phyloP scores from a whole-genome alignment of 441 rosid species.

The Aquilaria agallochum region DNA sequence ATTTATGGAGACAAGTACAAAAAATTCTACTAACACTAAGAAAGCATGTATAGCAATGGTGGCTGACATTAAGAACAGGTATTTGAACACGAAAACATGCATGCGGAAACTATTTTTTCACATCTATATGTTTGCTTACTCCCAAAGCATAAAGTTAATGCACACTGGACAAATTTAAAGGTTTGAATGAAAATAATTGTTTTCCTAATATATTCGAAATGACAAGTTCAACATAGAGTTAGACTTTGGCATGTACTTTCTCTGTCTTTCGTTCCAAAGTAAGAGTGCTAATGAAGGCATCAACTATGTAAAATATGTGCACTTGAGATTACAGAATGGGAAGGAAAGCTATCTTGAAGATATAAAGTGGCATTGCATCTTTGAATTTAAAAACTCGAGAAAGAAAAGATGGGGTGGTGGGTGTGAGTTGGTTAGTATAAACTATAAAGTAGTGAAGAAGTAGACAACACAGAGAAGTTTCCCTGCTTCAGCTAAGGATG shows the following conservation, averaged over 20 bases:
- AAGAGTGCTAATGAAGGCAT: neutral
- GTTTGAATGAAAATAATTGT: too few relatives aligned
- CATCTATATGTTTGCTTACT: too few relatives aligned
- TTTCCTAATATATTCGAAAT: too few relatives aligned
- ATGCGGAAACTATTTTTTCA: too few relatives aligned
- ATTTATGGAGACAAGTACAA: slow-evolving; percentile 66
- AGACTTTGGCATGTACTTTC: neutral
- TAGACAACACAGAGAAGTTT: neutral
- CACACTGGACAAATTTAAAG: too few relatives aligned
- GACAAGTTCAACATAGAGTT: too few relatives aligned
- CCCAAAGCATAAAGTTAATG: too few relatives aligned
- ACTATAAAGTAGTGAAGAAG: too few relatives aligned
- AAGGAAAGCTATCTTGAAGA: neutral
- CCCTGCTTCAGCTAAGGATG: slow-evolving; percentile 31
- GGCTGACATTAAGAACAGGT: slow-evolving; percentile 48
- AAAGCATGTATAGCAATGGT: slow-evolving; percentile 64
- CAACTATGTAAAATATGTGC: neutral
- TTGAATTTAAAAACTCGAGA: neutral
- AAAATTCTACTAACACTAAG: slow-evolving; percentile 50
- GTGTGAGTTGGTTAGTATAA: too few relatives aligned
- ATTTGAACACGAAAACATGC: neutral
- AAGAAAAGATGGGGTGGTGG: too few relatives aligned
- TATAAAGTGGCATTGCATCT: neutral
- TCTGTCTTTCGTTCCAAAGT: neutral
- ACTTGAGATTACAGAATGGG: neutral